A percentile compares a stretch with the other conserved stretches of the same genome.
Evolutionary conservation across 1,284 basidiomycete genomes (phyloP).

Genomic region (Trichosporon sp.): DNA sequence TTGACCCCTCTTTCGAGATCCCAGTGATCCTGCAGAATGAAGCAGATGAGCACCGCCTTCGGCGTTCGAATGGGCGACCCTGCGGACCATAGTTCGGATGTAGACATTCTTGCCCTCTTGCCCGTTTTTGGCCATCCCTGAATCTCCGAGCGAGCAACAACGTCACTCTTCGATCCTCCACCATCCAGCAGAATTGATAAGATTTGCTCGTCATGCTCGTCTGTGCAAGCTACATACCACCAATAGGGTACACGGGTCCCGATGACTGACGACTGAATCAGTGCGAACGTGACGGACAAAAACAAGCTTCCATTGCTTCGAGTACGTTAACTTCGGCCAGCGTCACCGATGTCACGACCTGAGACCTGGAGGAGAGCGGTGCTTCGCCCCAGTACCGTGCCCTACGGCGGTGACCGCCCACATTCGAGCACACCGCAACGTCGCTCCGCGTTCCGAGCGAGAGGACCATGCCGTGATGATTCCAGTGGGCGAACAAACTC

Average conservation of each 20-base stretch:
- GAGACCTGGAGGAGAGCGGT: not conserved
- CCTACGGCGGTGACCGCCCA: not conserved
- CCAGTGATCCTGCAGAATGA: no score
- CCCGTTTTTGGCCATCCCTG: not conserved
- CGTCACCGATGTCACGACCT: not conserved
- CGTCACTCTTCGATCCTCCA: not conserved
- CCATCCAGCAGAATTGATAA: not conserved
- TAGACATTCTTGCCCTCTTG: no score
- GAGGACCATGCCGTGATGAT: no score
- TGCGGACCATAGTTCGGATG: not conserved
- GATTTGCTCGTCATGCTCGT: not conserved
- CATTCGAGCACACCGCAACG: no score
- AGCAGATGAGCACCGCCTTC: not conserved
- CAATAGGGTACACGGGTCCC: no score
- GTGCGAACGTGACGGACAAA: not conserved
- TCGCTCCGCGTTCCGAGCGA: no score
- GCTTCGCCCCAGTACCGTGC: not conserved
- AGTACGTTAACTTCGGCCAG: no score
- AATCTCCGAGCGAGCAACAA: not conserved
- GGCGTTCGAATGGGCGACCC: not conserved
- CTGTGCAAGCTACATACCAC: not conserved
- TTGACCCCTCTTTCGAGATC: no score
- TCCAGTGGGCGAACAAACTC: no score
- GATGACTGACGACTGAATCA: not conserved
- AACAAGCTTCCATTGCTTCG: constrained; percentile 12